Evolutionary conservation across 1,284 basidiomycete species (phyloP), one percentile per base, ranked within the genome.

Genomic region (Sanghuangporus sanghuang): DNA sequence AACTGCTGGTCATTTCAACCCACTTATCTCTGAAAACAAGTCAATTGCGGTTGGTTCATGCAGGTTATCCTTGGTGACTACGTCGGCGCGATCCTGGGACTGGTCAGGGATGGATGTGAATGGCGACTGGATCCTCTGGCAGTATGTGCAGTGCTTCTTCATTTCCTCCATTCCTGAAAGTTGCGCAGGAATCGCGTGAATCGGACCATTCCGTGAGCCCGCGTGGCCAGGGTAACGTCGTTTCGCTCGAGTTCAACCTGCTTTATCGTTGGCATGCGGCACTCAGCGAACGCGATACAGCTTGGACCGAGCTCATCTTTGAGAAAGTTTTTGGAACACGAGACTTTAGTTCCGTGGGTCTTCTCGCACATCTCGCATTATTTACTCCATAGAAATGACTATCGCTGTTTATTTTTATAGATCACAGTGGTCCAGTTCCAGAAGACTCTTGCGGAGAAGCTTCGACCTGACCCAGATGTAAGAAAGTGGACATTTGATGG

Each of bases 241-340:
- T 63, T 86, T 59, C 61, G 38, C 9, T 64, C 0, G 63, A 91
- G 87, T 93, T 93, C 79, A 92, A 93, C 71, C 87, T 88, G 67
- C 74, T 93, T 60, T 93, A 93, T 74, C 83, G 89, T 18, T 93
- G 90, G 91, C 91, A 93, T 70, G 78, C 89, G 12, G 80, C 86
- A 0, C 73, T 88, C 8, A 88, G 86, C 2, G 67, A 79, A 65
- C 64, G 79, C 55, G 90, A 93, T 71, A 79, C 81, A 0, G 54
- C 75, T 40, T 92, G 89, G 89, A 82, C 83, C 1, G 78, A 83
- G 61, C 67, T 75, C 2, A 58, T 75, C 14, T 85, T 92, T 71
- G 71, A 72, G 11, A 58, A 74, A 2, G 64, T 81, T 9, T 83
- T 90, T 63, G 65, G 72, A 1, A 76, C 73, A 9, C 72, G 75